Evolutionary conservation across 2,329 filamentous ascomycete species (phyloP).

Genomic region (Ophiocordyceps camponoti-saundersi): DNA sequence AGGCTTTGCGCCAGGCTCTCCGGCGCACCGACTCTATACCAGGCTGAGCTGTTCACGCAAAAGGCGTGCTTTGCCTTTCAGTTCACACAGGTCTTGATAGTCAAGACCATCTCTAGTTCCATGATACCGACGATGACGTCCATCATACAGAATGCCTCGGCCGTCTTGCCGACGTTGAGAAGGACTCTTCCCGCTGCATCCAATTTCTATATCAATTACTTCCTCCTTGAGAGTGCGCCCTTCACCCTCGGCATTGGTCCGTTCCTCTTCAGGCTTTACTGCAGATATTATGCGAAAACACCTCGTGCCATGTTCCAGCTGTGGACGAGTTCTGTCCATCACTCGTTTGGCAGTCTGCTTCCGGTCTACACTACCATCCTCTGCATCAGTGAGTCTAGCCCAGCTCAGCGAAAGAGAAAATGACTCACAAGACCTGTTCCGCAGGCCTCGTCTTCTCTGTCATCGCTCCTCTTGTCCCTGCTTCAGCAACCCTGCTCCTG

Average conservation of each 20-base stretch:
- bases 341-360: slow-evolving; percentile 64
- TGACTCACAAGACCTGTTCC: too few relatives aligned
- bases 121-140: slow-evolving; percentile 51
- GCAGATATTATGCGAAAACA: slow-evolving; percentile 56
- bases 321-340: slow-evolving; percentile 49
- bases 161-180: slow-evolving; percentile 49
- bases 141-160: slow-evolving; percentile 44
- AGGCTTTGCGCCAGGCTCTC: slow-evolving; percentile 55
- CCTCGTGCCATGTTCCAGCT: slow-evolving; percentile 63
- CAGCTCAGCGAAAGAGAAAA: too few relatives aligned
- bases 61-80: slow-evolving; percentile 87
- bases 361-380: slow-evolving; percentile 60
- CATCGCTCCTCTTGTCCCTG: slow-evolving; percentile 68
- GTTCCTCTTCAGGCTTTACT: slow-evolving; percentile 48
- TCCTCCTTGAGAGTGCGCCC: slow-evolving; percentile 69
- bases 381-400: slow-evolving; percentile 38
- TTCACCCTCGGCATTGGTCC: slow-evolving; percentile 53
- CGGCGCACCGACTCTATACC: slow-evolving; percentile 62
- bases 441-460: slow-evolving; percentile 59
- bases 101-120: slow-evolving; percentile 66
- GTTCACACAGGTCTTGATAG: slow-evolving; percentile 83
- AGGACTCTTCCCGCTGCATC: slow-evolving; percentile 62
- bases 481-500: slow-evolving; percentile 64
- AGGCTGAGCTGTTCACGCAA: slow-evolving; percentile 76
- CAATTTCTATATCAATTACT: slow-evolving; percentile 88